These are phyloP conservation scores for Cydonia oblonga DNA, from an alignment of 331 rosid genomes.

Conservation along the genomic window DNA sequence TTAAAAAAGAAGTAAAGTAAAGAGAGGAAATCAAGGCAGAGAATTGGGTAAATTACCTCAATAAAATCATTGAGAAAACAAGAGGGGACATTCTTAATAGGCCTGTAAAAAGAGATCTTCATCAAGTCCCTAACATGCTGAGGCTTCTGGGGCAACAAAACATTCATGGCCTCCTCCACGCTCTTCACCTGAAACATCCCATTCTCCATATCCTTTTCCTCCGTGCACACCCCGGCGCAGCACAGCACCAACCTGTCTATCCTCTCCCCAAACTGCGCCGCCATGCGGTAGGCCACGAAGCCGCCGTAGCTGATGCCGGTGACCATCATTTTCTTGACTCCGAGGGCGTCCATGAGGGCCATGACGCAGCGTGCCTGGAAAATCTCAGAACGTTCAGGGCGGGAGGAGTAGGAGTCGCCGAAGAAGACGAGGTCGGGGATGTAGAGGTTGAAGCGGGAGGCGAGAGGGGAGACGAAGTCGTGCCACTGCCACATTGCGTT, in stretches of 20 bases:
- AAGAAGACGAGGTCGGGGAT: conserved; percentile 83
- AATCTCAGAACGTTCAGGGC: conserved; percentile 51
- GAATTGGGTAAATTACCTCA: conserved; percentile 29
- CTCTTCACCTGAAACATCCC: conserved; percentile 61
- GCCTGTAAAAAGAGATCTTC: conserved; percentile 47
- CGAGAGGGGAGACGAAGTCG: conserved; percentile 40
- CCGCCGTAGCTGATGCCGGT: conserved; percentile 90
- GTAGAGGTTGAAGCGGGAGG: conserved; percentile 56
- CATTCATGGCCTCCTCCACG: conserved; percentile 50
- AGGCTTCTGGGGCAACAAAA: conserved; percentile 63
- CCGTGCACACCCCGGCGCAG: conserved; percentile 72
- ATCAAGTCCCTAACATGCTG: conserved; percentile 46
- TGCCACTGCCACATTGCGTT: conserved; percentile 98
- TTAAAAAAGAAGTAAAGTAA: background rate
- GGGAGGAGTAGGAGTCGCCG: conserved; percentile 64
- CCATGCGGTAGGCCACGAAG: conserved; percentile 74
- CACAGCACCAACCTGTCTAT: conserved; percentile 61
- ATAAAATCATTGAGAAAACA: conserved; percentile 56
- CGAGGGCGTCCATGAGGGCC: conserved; percentile 44
- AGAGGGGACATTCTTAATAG: conserved; percentile 35
- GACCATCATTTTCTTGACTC: conserved; percentile 23
- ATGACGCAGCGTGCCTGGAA: conserved; percentile 77
- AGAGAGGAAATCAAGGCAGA: background rate
- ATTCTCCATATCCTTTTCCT: conserved; percentile 67
- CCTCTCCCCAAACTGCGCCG: conserved; percentile 58